A percentile compares a stretch with the other conserved stretches of the same genome.
Evolutionary conservation across 192 early-diverging fungal genomes (phyloP).

Genomic region (Entophlyctis helioformis): DNA sequence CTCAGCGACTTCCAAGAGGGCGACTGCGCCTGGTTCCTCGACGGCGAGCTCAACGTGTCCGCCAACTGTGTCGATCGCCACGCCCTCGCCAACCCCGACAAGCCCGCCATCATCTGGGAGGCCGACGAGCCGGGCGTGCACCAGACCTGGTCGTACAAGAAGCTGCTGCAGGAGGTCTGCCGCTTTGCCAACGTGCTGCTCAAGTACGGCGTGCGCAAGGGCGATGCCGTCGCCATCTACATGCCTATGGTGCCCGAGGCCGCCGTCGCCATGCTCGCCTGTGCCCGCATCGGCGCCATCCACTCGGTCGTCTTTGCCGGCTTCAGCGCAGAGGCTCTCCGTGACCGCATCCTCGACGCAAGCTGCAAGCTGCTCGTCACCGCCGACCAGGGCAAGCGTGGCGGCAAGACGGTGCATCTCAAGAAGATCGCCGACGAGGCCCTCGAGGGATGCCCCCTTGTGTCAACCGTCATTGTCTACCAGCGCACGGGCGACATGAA

Average conservation of each 20-base stretch:
- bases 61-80: constrained; percentile 96
- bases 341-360: constrained; percentile 83
- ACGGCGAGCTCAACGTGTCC: constrained; percentile 83
- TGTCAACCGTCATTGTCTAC: constrained; percentile 66
- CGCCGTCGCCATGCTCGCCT: constrained; percentile 83
- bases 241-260: constrained; percentile 96
- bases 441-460: constrained; percentile 53
- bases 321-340: constrained; percentile 84
- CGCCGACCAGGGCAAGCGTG: constrained; percentile 87
- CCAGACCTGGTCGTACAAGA: constrained; percentile 64
- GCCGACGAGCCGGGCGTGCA: constrained; percentile 70
- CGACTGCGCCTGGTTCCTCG: constrained; percentile 87
- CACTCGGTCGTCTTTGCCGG: constrained; percentile 94
- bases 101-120: constrained; percentile 77
- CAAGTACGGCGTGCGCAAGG: constrained; percentile 75
- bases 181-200: constrained; percentile 76
- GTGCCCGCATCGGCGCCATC: constrained; percentile 81
- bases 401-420: constrained; percentile 75
- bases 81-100: constrained; percentile 61
- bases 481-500: constrained; percentile 69
- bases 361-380: constrained; percentile 75
- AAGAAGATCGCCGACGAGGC: constrained; percentile 94
- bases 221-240: constrained; percentile 91
- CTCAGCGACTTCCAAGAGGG: constrained; percentile 62
- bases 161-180: constrained; percentile 73